These are phyloP conservation scores for Colletotrichum cuscutae DNA, from an alignment of 2,329 filamentous ascomycete species.

Conservation along the genomic window DNA sequence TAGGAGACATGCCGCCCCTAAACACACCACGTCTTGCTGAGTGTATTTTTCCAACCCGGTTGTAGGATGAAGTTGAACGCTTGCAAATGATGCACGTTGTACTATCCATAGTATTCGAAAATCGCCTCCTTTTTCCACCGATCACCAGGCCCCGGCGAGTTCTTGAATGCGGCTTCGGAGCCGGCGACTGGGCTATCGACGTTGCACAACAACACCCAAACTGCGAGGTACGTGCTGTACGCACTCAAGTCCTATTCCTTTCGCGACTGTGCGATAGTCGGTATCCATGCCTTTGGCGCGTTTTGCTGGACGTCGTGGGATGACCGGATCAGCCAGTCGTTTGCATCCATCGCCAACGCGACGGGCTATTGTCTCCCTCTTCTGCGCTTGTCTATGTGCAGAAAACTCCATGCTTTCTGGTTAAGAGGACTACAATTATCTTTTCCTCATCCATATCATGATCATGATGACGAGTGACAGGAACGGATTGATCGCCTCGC, in stretches of 20 bases:
- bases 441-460: neutral
- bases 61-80: constrained; percentile 74
- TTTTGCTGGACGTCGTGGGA: neutral
- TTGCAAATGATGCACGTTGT: constrained; percentile 72
- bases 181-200: constrained; percentile 76
- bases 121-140: constrained; percentile 76
- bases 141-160: constrained; percentile 66
- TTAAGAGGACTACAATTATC: constrained; percentile 4
- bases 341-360: neutral
- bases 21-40: neutral
- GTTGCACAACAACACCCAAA: constrained; percentile 72
- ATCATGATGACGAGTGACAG: neutral
- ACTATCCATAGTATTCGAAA: constrained; percentile 72
- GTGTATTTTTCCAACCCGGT: constrained; percentile 23
- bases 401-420: constrained; percentile 11
- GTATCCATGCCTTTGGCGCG: neutral
- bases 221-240: constrained; percentile 65
- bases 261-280: neutral
- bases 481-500: neutral
- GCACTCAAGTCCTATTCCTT: neutral
- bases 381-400: neutral
- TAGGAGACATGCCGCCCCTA: constrained; percentile 47
- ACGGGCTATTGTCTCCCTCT: neutral
- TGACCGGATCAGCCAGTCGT: too few relatives aligned
- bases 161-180: constrained; percentile 78